Base-by-base conservation (phyloP, 352 stramenopile species). In the Phytophthora lateralis region DNA sequence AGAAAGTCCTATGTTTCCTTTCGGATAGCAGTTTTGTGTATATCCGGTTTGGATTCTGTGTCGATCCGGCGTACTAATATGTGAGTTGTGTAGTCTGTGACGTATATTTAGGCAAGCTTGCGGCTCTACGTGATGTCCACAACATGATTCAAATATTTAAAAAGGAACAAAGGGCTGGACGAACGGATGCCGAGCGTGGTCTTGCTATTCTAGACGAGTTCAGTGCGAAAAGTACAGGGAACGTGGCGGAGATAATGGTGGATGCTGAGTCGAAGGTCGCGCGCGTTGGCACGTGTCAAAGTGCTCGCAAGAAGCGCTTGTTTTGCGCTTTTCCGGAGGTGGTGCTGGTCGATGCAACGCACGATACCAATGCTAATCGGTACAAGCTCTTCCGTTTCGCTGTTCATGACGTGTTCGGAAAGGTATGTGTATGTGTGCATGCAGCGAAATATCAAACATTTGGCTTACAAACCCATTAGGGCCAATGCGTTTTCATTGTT, bases 1-100 rank as follows among this genome's bases (percentile, higher is more conserved):
- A n/a, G n/a, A n/a, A n/a, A n/a, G n/a, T n/a, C n/a, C n/a, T n/a
- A n/a, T n/a, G n/a, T n/a, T n/a, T n/a, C n/a, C n/a, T n/a, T n/a
- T n/a, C n/a, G n/a, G n/a, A n/a, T n/a, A n/a, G n/a, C n/a, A 32
- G 43, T 32, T 35, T 34, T 49, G 43, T 35, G n/a, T 34, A 18
- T 34, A 35, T 35, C 43, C 43, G 21, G 26, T 29, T 29, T 29
- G 26, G 26, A 29, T 29, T 29, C 3, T 29, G 26, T 29, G 26
- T 8, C 4, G 6, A 7, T 29, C 26, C 26, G 26, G 43, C 37
- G 43, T 46, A 42, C 15, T 42, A 42, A 42, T 12, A 42, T 35
- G 14, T 42, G 35, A 18, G 1, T 42, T 27, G 39, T 29, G 11
- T 46, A 14, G 6, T 15, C 17, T 27, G 6, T 26, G 39, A 15